These are phyloP conservation scores for Hemileccinum impolitum DNA, from an alignment of 768 basidiomycete genomes.

Conservation along the genomic window DNA sequence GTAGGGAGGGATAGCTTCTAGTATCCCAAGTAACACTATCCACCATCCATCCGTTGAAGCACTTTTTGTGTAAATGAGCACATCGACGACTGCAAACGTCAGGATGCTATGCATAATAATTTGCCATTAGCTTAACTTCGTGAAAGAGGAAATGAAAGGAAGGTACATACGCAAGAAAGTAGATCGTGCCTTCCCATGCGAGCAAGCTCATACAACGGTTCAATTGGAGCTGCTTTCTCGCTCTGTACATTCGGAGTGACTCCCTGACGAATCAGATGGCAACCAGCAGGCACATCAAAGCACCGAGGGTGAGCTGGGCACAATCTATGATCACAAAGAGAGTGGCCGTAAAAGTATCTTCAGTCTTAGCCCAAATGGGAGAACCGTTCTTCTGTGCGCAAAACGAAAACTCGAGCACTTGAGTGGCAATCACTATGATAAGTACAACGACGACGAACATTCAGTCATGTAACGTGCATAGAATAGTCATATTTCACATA, in stretches of 20 bases:
- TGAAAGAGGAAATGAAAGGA: not conserved
- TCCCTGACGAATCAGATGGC: not conserved
- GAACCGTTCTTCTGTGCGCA: not conserved
- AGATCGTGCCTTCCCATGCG: not conserved
- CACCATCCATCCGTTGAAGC: not conserved
- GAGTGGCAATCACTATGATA: not conserved
- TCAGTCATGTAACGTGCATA: not conserved
- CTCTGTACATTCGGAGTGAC: not conserved
- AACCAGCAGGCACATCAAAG: not conserved
- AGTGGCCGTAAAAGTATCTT: not conserved
- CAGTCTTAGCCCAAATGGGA: too few relatives aligned
- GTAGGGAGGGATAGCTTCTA: not conserved
- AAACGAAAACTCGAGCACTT: not conserved
- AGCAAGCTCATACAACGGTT: not conserved
- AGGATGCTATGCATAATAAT: not conserved
- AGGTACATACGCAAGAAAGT: not conserved
- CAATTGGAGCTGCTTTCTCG: not conserved
- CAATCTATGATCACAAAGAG: not conserved
- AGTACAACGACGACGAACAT: too few relatives aligned
- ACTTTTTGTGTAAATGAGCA: not conserved
- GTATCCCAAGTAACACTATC: not conserved
- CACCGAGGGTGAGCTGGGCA: not conserved
- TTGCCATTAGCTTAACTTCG: not conserved
- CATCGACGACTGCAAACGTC: not conserved
- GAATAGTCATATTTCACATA: not conserved